These are phyloP conservation scores for Fraxinus sp. DNA, from an alignment of 305 asterid genomes.

Conservation along the genomic window DNA sequence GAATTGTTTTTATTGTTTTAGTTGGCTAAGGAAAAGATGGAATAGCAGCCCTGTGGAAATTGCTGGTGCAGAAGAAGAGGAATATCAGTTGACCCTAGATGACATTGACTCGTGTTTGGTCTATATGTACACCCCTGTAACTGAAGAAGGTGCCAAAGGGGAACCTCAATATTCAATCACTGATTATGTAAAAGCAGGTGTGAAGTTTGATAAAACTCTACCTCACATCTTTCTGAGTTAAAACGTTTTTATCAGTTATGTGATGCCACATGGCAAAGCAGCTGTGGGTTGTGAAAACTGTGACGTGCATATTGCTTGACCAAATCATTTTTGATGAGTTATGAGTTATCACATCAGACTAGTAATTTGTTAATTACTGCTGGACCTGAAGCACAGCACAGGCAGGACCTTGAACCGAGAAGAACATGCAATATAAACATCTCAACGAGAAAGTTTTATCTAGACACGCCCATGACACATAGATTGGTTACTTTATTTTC, in stretches of 20 bases:
- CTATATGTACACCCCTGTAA: slow-evolving; percentile 95
- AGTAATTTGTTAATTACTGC: not conserved
- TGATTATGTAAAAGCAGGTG: slow-evolving; percentile 93
- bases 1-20: slow-evolving; percentile 32
- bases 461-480: slow-evolving; percentile 3
- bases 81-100: slow-evolving; percentile 70
- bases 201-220: slow-evolving; percentile 13
- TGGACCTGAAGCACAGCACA: slow-evolving; percentile 8
- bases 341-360: slow-evolving; percentile 2
- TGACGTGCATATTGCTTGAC: not conserved
- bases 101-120: slow-evolving; percentile 90
- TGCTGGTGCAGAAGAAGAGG: slow-evolving; percentile 89
- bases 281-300: not conserved
- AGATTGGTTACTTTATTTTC: not conserved
- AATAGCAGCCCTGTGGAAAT: slow-evolving; percentile 85
- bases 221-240: slow-evolving; percentile 6
- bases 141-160: slow-evolving; percentile 96
- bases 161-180: slow-evolving; percentile 98
- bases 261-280: not conserved
- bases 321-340: slow-evolving; percentile 11
- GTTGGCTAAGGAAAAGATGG: slow-evolving; percentile 96
- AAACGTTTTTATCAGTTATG: not conserved
- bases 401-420: not conserved
- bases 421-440: not conserved
- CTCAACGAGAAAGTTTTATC: not conserved